Evolutionary conservation across 495 filamentous ascomycete genomes (phyloP), one percentile per base, ranked within the genome.

Genomic region (Aspergillus asperescens): DNA sequence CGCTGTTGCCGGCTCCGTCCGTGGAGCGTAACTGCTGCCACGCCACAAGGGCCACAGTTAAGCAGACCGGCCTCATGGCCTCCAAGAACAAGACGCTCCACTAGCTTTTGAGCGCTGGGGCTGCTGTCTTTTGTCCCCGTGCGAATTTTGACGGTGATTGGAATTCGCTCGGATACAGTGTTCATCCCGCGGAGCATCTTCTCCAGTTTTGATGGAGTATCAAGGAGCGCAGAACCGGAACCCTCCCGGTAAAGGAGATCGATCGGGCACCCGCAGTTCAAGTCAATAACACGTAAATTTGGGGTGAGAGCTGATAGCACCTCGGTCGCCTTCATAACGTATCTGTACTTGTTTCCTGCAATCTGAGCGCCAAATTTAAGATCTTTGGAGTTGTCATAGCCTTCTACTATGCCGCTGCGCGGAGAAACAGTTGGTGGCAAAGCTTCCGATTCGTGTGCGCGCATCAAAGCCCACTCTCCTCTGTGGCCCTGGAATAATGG

Each of bases 191-290:
- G 76, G 47, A 97, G 76, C 59, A 95, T 96, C 67, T 90, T 89
- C 60, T 95, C 88, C 32, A 98, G 67, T 65, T 95, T 96, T 23
- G 79, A 79, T 34, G 78, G 85, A 32, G 81, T 74, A 54, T 97
- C 93, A 12, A 98, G 80, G 1, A 98, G 81, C n/a, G 88, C 90
- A n/a, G 92, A 96, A 3, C 93, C 93, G 18, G 89, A 88, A 37
- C 93, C 93, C 31, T 85, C 76, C 32, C 87, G 80, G 74, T 81
- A 95, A 35, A 98, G 83, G 48, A 95, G 78, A 56, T 98, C 92
- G 61, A 98, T 96, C 13, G 93, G 93, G 62, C 93, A 98, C 25
- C 93, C 93, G 60, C 92, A 96, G 71, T 98, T 98, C 52, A 98
- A 69, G 62, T 98, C 93, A 50, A 98, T 84, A 5, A 95, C 81